Base-by-base conservation (phyloP, 2,329 filamentous ascomycete species). In the Cercospora zeae-maydis region DNA sequence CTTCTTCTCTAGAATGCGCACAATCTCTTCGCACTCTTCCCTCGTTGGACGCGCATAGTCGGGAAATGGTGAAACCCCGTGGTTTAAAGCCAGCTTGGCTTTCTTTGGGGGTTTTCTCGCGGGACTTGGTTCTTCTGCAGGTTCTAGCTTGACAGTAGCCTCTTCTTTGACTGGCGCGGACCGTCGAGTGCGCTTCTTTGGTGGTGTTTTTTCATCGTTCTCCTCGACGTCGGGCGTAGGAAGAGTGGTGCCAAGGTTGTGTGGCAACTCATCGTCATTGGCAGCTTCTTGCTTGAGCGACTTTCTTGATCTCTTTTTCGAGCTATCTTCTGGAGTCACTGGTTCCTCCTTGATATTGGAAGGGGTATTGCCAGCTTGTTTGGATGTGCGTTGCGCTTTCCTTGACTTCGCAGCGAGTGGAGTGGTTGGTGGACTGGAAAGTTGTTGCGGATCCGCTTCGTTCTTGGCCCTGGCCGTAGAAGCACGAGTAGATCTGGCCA, bases 11-110 rank as follows among this genome's bases (percentile, higher is more conserved):
- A 96, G 82, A 1, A 93, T 78, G 0, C 80, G 77, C 60, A 86
- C 84, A 4, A 93, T 88, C 69, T 88, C 82, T 66, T 88, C 81
- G 72, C 90, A 93, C 69, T 91, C 86, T 56, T 86, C 84, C 0
- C 81, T 70, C 0, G 88, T 92, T 0, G 91, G 91, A 60, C 81
- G 83, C 2, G 75, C 69, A 74, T 85, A 88, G 61, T 88, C 80
- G 0, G 90, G 89, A 67, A 88, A 96, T 0, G 91, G 91, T 0
- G 86, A 83, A 58, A 75, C 65, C 24, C 80, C 80, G 11, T 79
- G 79, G 9, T 76, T 81, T 27, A 83, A 73, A 11, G 79, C 78
- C 61, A 80, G 81, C 52, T 75, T 74, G 47, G 73, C 75, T 64
- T 81, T 80, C 70, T 77, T 78, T 11, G 68, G 61, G 4, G 70